Evolutionary conservation across 306 rosid species (phyloP).

Genomic region (Betula pendula): DNA sequence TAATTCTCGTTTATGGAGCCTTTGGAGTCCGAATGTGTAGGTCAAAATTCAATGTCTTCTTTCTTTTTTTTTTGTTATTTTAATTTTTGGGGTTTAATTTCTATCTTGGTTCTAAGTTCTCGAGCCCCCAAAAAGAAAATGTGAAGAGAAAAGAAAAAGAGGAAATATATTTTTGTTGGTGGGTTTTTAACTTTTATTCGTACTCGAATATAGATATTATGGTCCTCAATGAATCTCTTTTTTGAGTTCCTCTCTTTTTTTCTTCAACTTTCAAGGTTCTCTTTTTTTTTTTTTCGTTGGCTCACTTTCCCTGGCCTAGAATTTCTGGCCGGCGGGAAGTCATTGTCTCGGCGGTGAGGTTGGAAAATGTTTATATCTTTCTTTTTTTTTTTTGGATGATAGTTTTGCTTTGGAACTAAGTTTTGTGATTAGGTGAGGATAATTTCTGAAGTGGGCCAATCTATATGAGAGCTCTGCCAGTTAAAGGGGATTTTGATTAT

Average conservation of each 20-base stretch:
- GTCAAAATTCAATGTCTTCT: conserved; percentile 4
- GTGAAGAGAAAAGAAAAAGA: not conserved
- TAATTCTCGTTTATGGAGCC: conserved; percentile 71
- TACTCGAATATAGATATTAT: conserved; percentile 36
- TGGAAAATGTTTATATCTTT: not conserved
- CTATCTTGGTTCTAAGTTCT: conserved; percentile 23
- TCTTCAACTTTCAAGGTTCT: not conserved
- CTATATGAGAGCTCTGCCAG: not conserved
- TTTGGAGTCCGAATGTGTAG: conserved; percentile 72
- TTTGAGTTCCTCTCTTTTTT: not conserved
- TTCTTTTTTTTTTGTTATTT: not conserved
- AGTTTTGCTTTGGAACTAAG: conserved; percentile 35
- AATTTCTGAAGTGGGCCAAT: conserved; percentile 20
- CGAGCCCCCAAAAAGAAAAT: conserved; percentile 13
- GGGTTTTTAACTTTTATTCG: conserved; percentile 9
- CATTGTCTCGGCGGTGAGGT: conserved; percentile 14
- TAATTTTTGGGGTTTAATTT: conserved; percentile 7
- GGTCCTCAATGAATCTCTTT: conserved; percentile 12
- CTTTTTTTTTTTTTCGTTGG: not conserved
- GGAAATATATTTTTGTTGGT: conserved; percentile 26
- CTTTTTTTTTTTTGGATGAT: too few relatives aligned
- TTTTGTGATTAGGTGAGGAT: conserved; percentile 24
- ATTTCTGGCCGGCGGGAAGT: conserved; percentile 25
- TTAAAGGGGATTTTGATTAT: not conserved
- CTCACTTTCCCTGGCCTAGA: not conserved